Percentiles rank a stretch among this genome's conserved stretches.
Evolutionary conservation across 305 asterid genomes (phyloP).

Genomic region (Fraxinus floribunda): DNA sequence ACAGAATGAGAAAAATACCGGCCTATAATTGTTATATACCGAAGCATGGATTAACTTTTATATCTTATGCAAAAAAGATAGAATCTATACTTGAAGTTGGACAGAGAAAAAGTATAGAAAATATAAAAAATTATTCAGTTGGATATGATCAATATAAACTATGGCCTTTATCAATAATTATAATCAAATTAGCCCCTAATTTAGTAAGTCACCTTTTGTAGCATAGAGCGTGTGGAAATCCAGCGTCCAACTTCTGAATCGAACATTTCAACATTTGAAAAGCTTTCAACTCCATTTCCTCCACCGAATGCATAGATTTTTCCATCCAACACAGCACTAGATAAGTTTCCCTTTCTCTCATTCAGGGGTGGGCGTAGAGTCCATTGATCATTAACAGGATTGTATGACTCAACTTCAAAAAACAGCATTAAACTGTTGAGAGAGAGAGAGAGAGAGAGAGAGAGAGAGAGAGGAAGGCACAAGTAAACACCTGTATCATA

Average conservation of each 20-base stretch:
- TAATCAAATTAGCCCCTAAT: not conserved
- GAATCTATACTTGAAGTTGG: not conserved
- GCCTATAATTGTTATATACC: not conserved
- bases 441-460: not conserved
- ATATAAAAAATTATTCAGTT: not conserved
- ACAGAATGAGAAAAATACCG: not conserved
- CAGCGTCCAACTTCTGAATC: conserved; percentile 70
- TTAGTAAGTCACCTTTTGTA: conserved; percentile 48
- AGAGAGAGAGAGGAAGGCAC: conserved; percentile 7
- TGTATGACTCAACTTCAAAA: conserved; percentile 78
- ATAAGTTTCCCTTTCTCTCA: conserved; percentile 62
- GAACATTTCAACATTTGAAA: conserved; percentile 72
- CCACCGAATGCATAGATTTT: conserved; percentile 82
- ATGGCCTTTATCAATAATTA: conserved; percentile 11
- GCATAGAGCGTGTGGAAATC: conserved; percentile 75
- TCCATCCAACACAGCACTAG: conserved; percentile 60
- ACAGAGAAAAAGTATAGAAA: not conserved
- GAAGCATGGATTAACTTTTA: not conserved
- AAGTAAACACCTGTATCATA: conserved; percentile 59
- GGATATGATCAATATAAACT: not conserved
- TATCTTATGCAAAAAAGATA: not conserved
- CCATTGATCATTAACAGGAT: conserved; percentile 63
- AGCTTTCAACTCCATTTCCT: conserved; percentile 60
- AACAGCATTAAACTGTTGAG: not conserved
- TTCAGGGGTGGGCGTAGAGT: conserved; percentile 51